Conservation (phyloP, 129 eudicot genomes). For the Centrapalus pauciflorus region DNA sequence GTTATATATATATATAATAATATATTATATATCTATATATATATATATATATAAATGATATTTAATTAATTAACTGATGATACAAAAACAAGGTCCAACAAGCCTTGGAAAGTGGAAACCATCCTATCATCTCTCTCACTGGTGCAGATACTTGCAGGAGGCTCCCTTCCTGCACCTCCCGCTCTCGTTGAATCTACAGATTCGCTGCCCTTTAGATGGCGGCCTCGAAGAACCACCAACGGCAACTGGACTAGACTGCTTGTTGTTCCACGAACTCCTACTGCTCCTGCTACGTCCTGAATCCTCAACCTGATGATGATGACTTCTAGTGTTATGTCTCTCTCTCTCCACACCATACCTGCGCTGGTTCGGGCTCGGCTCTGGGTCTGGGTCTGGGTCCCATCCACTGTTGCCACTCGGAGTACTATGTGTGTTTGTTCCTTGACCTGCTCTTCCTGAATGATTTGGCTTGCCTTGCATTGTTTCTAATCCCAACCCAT, state of each 20-base stretch:
- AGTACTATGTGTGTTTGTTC: slow-evolving; percentile 29
- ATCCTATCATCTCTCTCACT: slow-evolving; percentile 23
- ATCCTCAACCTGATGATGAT: slow-evolving; percentile 36
- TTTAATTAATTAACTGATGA: slow-evolving; percentile 9
- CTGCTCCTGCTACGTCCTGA: slow-evolving; percentile 47
- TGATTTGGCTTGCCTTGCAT: slow-evolving; percentile 26
- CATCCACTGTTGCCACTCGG: slow-evolving; percentile 31
- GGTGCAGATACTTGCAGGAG: slow-evolving; percentile 69
- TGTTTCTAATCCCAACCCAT: slow-evolving; percentile 24
- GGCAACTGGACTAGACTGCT: slow-evolving; percentile 36
- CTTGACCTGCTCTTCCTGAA: slow-evolving; percentile 40
- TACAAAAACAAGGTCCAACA: slow-evolving; percentile 32
- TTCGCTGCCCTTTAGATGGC: slow-evolving; percentile 52
- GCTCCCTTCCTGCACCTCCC: slow-evolving; percentile 89
- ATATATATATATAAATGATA: background rate
- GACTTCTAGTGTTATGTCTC: slow-evolving; percentile 26
- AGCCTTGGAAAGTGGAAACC: background rate
- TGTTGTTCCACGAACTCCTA: slow-evolving; percentile 44
- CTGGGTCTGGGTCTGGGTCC: slow-evolving; percentile 14
- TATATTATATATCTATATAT: background rate
- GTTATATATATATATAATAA: slow-evolving; percentile 9
- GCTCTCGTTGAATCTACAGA: slow-evolving; percentile 65
- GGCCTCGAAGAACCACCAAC: slow-evolving; percentile 49
- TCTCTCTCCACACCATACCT: slow-evolving; percentile 29
- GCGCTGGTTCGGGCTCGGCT: slow-evolving; percentile 9